Evolutionary conservation across 2,329 filamentous ascomycete genomes (phyloP), one percentile per base, ranked within the genome.

Genomic region (Neofusicoccum parvum): DNA sequence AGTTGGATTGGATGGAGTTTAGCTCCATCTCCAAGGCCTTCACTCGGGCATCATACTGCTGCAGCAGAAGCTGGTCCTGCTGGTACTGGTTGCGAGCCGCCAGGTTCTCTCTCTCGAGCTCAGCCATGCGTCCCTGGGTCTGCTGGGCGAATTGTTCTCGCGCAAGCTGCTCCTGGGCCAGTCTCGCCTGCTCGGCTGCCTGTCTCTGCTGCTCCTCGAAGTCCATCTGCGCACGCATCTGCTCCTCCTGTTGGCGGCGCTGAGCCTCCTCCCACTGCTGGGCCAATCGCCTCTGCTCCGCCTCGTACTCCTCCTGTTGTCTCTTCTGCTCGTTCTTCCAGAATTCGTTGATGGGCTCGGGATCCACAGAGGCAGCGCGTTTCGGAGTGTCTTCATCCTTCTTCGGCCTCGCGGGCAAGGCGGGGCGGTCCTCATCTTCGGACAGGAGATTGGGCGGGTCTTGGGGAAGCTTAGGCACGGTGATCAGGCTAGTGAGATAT

Each of bases 11-110:
- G 62, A 98, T 85, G 70, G 96, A 91, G 53, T 85, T 80, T 68
- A 99, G 86, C 79, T 99, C 95, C 64, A 88, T 87, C 78, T 99
- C 95, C 12, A 99, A 81, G 20, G 92, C 90, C 82, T 97, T 98
- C 75, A 99, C 93, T 67, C 94, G 88, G 75, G 92, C 77, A 70
- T 99, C 95, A 75, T 97, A 99, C 75, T 98, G 94, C 78, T 97
- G 92, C 49, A 99, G 85, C 91, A 98, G 92, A 48, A 99, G 83
- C 80, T 98, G 95, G 76, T 99, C 94, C n/a, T 90, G 90, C 78
- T 98, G 94, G 75, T 97, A 98, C 78, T 98, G 95, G 9, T 94
- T 92, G 48, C 95, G 88, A 3, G 95, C 95, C 72, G 95, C 94
- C 32, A 99, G 82, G 71, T 99, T 98, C 80, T 98, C 94, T 66